A percentile compares a stretch with the other conserved stretches of the same genome.
These are phyloP conservation scores for Arthrobotrys iridis DNA, from an alignment of 2,329 filamentous ascomycete genomes.

Conservation along the genomic window DNA sequence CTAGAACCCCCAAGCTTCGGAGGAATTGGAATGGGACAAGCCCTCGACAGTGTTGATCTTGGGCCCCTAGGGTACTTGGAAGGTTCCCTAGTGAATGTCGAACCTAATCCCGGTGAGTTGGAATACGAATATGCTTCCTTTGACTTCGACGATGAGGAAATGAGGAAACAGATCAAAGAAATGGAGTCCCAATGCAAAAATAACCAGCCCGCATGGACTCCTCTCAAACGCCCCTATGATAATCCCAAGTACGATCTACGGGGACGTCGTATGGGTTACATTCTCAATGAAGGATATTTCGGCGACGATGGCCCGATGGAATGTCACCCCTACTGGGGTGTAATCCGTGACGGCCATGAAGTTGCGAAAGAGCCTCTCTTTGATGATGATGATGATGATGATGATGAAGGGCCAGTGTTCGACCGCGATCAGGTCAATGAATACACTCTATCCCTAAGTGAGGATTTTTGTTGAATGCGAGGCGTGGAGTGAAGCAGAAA, in stretches of 20 bases:
- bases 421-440: neutral
- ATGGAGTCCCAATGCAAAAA: neutral
- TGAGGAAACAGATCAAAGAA: neutral
- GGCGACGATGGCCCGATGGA: neutral
- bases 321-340: constrained; percentile 20
- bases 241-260: constrained; percentile 2
- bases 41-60: constrained; percentile 14
- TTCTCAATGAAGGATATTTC: constrained; percentile 1
- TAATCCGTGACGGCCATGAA: constrained; percentile 31
- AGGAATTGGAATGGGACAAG: constrained; percentile 5
- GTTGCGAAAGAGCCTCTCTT: constrained; percentile 23
- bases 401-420: neutral
- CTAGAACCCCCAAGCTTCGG: constrained; percentile 2
- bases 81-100: neutral
- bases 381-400: constrained; percentile 17
- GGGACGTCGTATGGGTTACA: constrained; percentile 18
- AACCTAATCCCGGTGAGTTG: constrained; percentile 17
- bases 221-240: constrained; percentile 10
- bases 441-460: neutral
- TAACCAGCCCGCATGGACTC: neutral
- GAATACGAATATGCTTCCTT: constrained; percentile 40
- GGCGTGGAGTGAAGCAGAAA: neutral
- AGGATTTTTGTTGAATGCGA: neutral
- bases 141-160: constrained; percentile 2
- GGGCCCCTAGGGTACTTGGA: neutral